Conservation (phyloP, 768 basidiomycete genomes). For the Termitomyces sp. region DNA sequence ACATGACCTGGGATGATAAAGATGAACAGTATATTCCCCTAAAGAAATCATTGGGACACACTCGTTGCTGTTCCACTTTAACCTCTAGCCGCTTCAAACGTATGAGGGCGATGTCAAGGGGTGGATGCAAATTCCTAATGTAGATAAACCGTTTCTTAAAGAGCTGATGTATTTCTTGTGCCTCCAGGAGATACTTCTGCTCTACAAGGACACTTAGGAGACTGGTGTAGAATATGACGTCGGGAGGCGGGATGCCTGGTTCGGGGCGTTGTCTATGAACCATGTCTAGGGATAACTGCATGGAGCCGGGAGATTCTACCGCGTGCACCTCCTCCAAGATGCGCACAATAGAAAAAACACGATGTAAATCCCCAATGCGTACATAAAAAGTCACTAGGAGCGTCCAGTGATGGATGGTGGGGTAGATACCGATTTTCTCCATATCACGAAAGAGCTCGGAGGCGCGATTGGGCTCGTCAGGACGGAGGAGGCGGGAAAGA, state of each 20-base stretch:
- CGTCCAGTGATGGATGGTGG: conserved; percentile 43
- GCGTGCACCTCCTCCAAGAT: conserved; percentile 26
- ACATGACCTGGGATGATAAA: neutral
- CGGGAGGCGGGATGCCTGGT: conserved; percentile 17
- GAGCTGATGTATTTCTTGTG: conserved; percentile 24
- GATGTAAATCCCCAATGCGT: conserved; percentile 24
- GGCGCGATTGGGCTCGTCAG: conserved; percentile 25
- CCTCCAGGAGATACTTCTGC: conserved; percentile 20
- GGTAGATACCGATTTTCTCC: conserved; percentile 36
- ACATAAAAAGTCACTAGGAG: conserved; percentile 43
- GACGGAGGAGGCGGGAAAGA: conserved; percentile 31
- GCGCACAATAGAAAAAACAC: conserved; percentile 36
- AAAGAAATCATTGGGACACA: neutral
- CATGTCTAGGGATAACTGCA: neutral
- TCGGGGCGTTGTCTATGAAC: neutral
- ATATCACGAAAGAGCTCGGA: conserved; percentile 47
- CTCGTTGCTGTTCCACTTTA: neutral
- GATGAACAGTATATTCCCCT: neutral
- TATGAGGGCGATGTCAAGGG: conserved; percentile 5
- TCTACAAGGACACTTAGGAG: conserved; percentile 32
- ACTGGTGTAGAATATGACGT: conserved; percentile 30
- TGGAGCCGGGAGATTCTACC: neutral
- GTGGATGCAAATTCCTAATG: conserved; percentile 14
- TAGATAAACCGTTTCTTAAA: conserved; percentile 16
- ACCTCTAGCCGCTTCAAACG: neutral